Conservation (phyloP, 768 basidiomycete genomes). For the Royoungia palumana region DNA sequence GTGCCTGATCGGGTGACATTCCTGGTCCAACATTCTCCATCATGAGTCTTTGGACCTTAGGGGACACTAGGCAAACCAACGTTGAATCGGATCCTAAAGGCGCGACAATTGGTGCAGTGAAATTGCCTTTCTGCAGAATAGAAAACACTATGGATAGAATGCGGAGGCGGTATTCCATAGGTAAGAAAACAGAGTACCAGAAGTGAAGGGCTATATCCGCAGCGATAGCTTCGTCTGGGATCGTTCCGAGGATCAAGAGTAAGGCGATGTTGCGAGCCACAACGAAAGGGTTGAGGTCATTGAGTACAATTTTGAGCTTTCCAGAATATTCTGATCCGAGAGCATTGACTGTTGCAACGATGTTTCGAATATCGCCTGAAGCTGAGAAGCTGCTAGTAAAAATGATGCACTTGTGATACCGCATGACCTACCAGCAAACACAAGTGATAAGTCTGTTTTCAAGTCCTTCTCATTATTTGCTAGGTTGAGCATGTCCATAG, state of each 20-base stretch:
- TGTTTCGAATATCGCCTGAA: slow-evolving; percentile 48
- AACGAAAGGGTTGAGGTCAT: slow-evolving; percentile 35
- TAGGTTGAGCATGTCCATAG: slow-evolving; percentile 31
- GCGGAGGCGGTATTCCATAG: slow-evolving; percentile 29
- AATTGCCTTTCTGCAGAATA: slow-evolving; percentile 8
- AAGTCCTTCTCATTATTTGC: slow-evolving; percentile 20
- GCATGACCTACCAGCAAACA: slow-evolving; percentile 21
- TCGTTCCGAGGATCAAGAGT: slow-evolving; percentile 39
- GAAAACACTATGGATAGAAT: slow-evolving; percentile 19
- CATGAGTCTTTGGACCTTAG: slow-evolving; percentile 9
- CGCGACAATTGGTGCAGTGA: slow-evolving; percentile 2
- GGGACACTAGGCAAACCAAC: slow-evolving; percentile 13
- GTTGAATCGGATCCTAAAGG: slow-evolving; percentile 14
- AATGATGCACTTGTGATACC: not conserved
- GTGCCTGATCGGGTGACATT: slow-evolving; percentile 24
- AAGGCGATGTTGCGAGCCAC: slow-evolving; percentile 41
- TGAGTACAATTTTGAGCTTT: slow-evolving; percentile 37
- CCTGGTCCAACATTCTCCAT: slow-evolving; percentile 10
- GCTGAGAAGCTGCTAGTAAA: slow-evolving; percentile 27
- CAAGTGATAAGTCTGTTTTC: slow-evolving; percentile 21
- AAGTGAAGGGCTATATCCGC: slow-evolving; percentile 47
- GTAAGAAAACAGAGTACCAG: slow-evolving; percentile 46
- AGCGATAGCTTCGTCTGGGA: slow-evolving; percentile 31
- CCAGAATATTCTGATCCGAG: slow-evolving; percentile 43
- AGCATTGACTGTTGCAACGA: slow-evolving; percentile 41